phyloP scores from a whole-genome alignment of 2,329 filamentous ascomycete species.

The Ophiostoma australiae region DNA sequence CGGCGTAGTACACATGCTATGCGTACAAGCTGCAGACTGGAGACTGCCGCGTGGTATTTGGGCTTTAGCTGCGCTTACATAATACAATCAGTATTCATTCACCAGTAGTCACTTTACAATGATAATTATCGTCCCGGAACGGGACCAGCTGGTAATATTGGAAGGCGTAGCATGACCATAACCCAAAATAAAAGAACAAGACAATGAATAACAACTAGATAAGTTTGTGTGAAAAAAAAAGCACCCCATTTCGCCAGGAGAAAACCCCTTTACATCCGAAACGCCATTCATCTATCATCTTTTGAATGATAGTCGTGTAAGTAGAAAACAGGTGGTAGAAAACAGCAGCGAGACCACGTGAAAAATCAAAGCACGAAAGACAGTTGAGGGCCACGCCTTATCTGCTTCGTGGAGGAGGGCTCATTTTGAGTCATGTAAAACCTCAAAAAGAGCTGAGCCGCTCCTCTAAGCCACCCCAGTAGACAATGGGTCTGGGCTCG shows the following conservation, averaged over 20 bases:
- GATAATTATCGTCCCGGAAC: neutral
- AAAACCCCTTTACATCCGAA: neutral
- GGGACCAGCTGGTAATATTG: neutral
- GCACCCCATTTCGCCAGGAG: neutral
- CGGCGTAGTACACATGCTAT: neutral
- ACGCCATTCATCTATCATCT: conserved; percentile 16
- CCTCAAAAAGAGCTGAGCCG: conserved; percentile 43
- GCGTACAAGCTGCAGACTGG: neutral
- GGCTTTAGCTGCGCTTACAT: neutral
- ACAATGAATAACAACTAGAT: neutral
- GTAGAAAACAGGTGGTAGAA: neutral
- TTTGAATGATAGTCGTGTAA: conserved; percentile 19
- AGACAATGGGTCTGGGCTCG: conserved; percentile 58
- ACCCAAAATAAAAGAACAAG: neutral
- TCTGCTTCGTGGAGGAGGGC: neutral
- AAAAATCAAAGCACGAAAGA: neutral
- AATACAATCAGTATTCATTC: neutral
- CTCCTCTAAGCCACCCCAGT: conserved; percentile 60
- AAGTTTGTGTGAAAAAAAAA: neutral
- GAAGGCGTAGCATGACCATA: neutral
- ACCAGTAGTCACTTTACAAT: neutral
- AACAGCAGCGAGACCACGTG: neutral
- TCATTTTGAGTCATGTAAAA: neutral
- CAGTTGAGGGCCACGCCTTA: neutral
- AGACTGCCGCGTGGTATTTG: neutral